Evolutionary conservation across 768 basidiomycete species (phyloP).

Genomic region (Omphalotus guepiniiformis): DNA sequence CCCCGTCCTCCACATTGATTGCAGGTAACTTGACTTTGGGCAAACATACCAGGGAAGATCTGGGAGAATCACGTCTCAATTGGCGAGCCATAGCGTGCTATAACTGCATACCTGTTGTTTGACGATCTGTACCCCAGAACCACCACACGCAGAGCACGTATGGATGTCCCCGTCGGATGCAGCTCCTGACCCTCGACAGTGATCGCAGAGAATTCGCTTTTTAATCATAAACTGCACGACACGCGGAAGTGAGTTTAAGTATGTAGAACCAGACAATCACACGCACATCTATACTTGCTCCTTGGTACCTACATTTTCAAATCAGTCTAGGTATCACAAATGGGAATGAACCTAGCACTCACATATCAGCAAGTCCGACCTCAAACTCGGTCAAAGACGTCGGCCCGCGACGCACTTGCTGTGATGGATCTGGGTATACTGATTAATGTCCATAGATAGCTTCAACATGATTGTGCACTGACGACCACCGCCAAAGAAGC

Average conservation of each 20-base stretch:
- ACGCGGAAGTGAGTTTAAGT: conserved; percentile 8
- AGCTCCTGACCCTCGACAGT: conserved; percentile 94
- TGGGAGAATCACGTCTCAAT: conserved; percentile 9
- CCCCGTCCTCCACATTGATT: conserved; percentile 85
- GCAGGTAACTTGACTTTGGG: conserved; percentile 80
- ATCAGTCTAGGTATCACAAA: conserved; percentile 8
- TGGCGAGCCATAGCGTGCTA: neutral
- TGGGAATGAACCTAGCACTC: conserved; percentile 18
- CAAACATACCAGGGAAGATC: conserved; percentile 96
- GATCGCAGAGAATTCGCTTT: conserved; percentile 91
- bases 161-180: conserved; percentile 86
- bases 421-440: conserved; percentile 36
- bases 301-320: conserved; percentile 58
- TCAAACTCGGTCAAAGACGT: conserved; percentile 80
- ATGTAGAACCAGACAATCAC: conserved; percentile 21
- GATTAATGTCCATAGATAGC: too few relatives aligned
- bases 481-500: conserved; percentile 87
- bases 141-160: conserved; percentile 79
- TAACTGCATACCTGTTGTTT: conserved; percentile 61
- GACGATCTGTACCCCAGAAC: conserved; percentile 78
- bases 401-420: conserved; percentile 71
- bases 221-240: conserved; percentile 78
- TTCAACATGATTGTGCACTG: conserved; percentile 23
- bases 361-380: conserved; percentile 83
- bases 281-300: conserved; percentile 76